phyloP scores from a whole-genome alignment of 495 filamentous ascomycete genomes.

The Penicillium chermesinum region DNA sequence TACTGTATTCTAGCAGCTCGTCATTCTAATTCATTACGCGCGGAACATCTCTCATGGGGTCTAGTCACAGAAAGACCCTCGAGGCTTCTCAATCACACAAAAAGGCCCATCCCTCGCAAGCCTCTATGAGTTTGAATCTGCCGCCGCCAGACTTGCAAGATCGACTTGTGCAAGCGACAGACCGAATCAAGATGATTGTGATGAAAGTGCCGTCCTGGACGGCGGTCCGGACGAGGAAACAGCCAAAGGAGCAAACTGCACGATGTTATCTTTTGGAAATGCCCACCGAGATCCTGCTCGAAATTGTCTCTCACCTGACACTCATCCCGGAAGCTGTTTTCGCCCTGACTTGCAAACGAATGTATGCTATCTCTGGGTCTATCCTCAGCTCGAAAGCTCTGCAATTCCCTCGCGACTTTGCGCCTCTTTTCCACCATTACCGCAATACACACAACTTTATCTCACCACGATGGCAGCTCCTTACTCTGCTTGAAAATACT shows the following conservation, averaged over 20 bases:
- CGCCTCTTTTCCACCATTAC: slow-evolving; percentile 44
- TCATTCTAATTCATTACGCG: slow-evolving; percentile 1
- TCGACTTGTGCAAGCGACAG: slow-evolving; percentile 27
- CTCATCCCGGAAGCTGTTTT: slow-evolving; percentile 38
- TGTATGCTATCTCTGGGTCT: slow-evolving; percentile 34
- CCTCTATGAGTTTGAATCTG: slow-evolving; percentile 16
- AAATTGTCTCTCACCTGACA: slow-evolving; percentile 38
- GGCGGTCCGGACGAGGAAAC: slow-evolving; percentile 10
- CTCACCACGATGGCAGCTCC: slow-evolving; percentile 39
- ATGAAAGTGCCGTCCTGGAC: slow-evolving; percentile 35
- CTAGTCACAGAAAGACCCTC: slow-evolving; percentile 7
- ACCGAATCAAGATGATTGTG: slow-evolving; percentile 27
- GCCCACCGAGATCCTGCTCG: slow-evolving; percentile 40
- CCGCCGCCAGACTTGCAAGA: slow-evolving; percentile 25
- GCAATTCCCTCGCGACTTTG: slow-evolving; percentile 42
- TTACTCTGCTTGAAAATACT: slow-evolving; percentile 35
- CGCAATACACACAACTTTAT: slow-evolving; percentile 38
- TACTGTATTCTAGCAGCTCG: slow-evolving; percentile 1
- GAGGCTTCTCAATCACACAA: slow-evolving; percentile 8
- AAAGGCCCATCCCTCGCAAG: slow-evolving; percentile 7
- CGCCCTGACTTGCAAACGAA: slow-evolving; percentile 42
- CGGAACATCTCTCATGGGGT: slow-evolving; percentile 9
- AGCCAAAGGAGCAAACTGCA: slow-evolving; percentile 12
- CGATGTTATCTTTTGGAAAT: slow-evolving; percentile 39
- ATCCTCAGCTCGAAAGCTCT: slow-evolving; percentile 35